Percentiles rank a stretch among this genome's conserved stretches.
Conservation (phyloP, 176 grass and related monocot genomes). For the Saccharum spontaneum region DNA sequence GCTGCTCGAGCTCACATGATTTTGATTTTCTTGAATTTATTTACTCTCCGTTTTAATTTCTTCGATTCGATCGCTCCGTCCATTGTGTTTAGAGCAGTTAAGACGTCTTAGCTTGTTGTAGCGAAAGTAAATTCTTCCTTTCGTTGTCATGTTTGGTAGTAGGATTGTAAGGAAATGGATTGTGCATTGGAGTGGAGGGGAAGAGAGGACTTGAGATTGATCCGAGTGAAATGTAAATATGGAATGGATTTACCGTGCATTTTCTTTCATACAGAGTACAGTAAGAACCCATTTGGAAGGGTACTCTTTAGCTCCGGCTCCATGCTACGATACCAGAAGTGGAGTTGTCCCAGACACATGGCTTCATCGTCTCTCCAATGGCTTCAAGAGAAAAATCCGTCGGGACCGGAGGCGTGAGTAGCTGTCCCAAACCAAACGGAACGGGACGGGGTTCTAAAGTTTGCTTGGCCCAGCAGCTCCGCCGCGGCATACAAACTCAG, state of each 20-base stretch:
- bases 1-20: constrained; percentile 16
- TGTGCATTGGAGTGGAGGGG: background rate
- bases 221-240: background rate
- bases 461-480: no score
- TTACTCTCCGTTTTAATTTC: background rate
- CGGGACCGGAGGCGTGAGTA: background rate
- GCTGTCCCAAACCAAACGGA: background rate
- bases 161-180: background rate
- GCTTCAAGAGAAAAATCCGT: background rate
- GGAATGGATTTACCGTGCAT: background rate
- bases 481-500: no score
- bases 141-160: background rate
- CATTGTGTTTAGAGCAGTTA: background rate
- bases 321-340: no score
- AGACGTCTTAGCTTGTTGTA: background rate
- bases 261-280: background rate
- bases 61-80: background rate
- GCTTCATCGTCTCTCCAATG: no score
- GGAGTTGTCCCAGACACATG: no score
- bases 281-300: no score
- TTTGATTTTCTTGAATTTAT: background rate
- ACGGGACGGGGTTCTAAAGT: no score
- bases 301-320: no score
- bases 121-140: background rate
- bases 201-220: background rate